Conservation (phyloP, 2,329 filamentous ascomycete species). For the Ophiostoma sp. region DNA sequence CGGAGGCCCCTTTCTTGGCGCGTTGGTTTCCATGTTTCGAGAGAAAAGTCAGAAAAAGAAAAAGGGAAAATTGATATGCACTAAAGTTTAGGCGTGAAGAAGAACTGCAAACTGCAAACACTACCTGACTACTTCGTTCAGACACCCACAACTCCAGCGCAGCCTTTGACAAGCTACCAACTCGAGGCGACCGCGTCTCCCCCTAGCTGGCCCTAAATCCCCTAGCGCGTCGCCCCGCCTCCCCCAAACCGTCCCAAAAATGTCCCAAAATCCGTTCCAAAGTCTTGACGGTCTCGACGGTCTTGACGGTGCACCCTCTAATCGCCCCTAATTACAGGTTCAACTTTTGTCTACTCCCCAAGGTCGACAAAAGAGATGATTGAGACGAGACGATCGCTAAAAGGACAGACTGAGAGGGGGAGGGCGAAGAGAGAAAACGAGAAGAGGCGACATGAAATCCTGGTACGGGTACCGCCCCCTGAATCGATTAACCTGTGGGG, state of each 20-base stretch:
- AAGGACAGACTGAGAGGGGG: too few species aligned
- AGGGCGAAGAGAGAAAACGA: neutral
- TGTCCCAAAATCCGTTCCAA: neutral
- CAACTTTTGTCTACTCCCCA: neutral
- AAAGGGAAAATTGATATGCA: neutral
- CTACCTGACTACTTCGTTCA: too few species aligned
- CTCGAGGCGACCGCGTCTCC: neutral
- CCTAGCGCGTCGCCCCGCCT: slow-evolving; percentile 15
- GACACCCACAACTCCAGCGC: neutral
- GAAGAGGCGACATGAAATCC: neutral
- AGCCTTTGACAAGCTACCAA: neutral
- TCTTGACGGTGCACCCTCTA: neutral
- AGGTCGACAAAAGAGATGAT: neutral
- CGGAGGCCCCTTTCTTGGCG: neutral
- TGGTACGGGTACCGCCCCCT: neutral
- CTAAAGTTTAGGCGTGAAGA: too few species aligned
- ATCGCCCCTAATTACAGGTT: neutral
- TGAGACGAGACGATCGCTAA: too few species aligned
- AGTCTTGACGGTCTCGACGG: neutral
- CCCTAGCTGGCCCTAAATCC: slow-evolving; percentile 10
- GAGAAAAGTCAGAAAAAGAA: neutral
- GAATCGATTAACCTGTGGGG: neutral
- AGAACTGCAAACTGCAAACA: too few species aligned
- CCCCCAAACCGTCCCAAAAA: neutral
- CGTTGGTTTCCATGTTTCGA: neutral